Conservation (phyloP, 805 yeast species). For the Candida wancherniae region DNA sequence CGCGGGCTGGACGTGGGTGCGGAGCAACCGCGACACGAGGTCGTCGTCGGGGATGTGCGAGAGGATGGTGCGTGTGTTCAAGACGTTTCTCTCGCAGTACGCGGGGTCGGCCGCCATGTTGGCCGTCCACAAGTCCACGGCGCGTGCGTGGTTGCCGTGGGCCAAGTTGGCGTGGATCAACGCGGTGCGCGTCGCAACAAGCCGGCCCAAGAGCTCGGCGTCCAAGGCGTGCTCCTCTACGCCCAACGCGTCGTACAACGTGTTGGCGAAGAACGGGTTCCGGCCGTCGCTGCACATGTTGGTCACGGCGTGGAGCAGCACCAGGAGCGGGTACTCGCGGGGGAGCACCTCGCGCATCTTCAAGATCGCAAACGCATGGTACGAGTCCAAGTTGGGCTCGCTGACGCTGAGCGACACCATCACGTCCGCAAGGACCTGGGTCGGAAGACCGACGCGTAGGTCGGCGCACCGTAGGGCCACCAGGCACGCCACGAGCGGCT, state of each 20-base stretch:
- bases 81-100: slow-evolving; percentile 5
- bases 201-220: not conserved
- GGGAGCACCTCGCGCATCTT: slow-evolving; percentile 5
- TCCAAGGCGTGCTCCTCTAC: not conserved
- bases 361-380: slow-evolving; percentile 12
- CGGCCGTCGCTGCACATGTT: slow-evolving; percentile 7
- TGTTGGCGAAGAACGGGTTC: slow-evolving; percentile 18
- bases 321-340: slow-evolving; percentile 1
- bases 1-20: slow-evolving; percentile 5
- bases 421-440: slow-evolving; percentile 7
- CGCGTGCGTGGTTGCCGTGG: slow-evolving; percentile 13
- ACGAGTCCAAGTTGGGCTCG: slow-evolving; percentile 9
- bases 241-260: slow-evolving; percentile 11
- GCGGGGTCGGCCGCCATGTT: not conserved
- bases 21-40: not conserved
- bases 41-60: slow-evolving; percentile 1
- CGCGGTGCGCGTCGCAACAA: slow-evolving; percentile 1
- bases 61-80: slow-evolving; percentile 1
- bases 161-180: slow-evolving; percentile 13
- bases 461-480: slow-evolving; percentile 2
- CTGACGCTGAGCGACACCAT: slow-evolving; percentile 8
- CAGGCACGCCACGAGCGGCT: slow-evolving; percentile 13
- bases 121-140: slow-evolving; percentile 17
- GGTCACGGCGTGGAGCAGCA: slow-evolving; percentile 5
- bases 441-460: slow-evolving; percentile 1